Base-by-base conservation (phyloP, 768 basidiomycete species). In the Tephrocybe sp. region DNA sequence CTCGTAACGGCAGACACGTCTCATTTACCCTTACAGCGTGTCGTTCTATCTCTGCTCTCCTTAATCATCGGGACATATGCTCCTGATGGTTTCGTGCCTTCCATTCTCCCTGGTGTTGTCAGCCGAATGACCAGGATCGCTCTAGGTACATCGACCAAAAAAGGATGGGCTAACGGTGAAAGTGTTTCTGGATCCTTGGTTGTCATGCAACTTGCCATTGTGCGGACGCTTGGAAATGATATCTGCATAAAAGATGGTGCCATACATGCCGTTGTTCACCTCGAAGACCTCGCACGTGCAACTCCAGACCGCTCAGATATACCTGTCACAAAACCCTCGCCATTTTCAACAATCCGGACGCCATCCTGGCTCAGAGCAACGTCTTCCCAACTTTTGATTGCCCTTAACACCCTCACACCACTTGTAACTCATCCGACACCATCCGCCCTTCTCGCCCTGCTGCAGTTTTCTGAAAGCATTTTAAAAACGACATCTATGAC, bases 81-180 rank as follows among this genome's bases (percentile, higher is more conserved):
- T 54, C 78, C 82, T n/a, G 74, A 77, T 35, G 56, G 68, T 39
- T 56, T 82, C 4, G 49, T 76, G 17, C 85, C 86, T 8, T 82
- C 87, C 11, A 73, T 98, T 22, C 71, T 98, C 23, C 95, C 95
- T 1, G 95, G 95, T 1, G 77, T 88, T 30, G 78, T 92, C 53
- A 94, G 91, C 60, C 67, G 77, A 14, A 86, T 88, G 80, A 79
- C 79, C 23, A 91, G 85, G 60, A 66, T 92, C 12, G 78, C 86
- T 5, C 72, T 89, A 1, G 87, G 81, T 9, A 64, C 68, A 14
- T 68, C 73, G 4, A 66, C 72, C 22, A 69, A 65, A 23, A 87
- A 82, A 62, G 82, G 81, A 19, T 92, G 87, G 84, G 78, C 85
- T 7, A 84, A 81, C 54, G 88, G 89, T 5, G 85, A 87, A 17